Conservation (phyloP, 805 yeast genomes). For the Torulaspora franciscae region DNA sequence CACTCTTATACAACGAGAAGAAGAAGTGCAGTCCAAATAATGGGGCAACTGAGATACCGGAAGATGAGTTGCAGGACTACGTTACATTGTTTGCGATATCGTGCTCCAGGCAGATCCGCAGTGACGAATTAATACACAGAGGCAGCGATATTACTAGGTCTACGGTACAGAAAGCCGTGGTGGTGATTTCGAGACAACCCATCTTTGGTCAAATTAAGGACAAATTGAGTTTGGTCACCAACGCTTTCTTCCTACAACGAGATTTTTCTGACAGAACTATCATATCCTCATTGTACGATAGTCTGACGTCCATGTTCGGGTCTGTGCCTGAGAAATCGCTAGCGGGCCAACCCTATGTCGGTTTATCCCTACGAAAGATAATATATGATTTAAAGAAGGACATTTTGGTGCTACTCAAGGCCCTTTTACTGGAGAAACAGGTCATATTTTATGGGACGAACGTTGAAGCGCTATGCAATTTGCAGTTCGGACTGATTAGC, state of each 20-base stretch:
- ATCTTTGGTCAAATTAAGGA: slow-evolving; percentile 84
- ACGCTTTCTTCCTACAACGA: slow-evolving; percentile 76
- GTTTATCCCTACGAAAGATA: slow-evolving; percentile 64
- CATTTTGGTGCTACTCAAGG: slow-evolving; percentile 65
- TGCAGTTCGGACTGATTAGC: slow-evolving; percentile 79
- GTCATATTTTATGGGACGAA: slow-evolving; percentile 74
- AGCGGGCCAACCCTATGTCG: slow-evolving; percentile 64
- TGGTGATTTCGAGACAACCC: slow-evolving; percentile 80
- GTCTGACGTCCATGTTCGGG: slow-evolving; percentile 45
- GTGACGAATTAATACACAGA: slow-evolving; percentile 52
- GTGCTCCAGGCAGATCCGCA: slow-evolving; percentile 78
- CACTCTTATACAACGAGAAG: slow-evolving; percentile 64
- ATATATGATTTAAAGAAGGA: slow-evolving; percentile 54
- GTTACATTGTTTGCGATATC: slow-evolving; percentile 91
- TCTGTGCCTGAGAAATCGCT: slow-evolving; percentile 30
- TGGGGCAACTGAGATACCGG: slow-evolving; percentile 39
- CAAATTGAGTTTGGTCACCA: slow-evolving; percentile 82
- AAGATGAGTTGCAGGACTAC: slow-evolving; percentile 36
- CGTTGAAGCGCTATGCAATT: slow-evolving; percentile 72
- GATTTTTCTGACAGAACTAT: slow-evolving; percentile 68
- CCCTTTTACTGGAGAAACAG: slow-evolving; percentile 67
- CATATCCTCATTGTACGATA: slow-evolving; percentile 65
- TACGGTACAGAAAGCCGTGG: slow-evolving; percentile 86
- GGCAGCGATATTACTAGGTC: slow-evolving; percentile 73
- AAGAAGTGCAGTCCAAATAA: slow-evolving; percentile 32